phyloP scores from a whole-genome alignment of 2,329 filamentous ascomycete species.

The Colletotrichum echinochloae region DNA sequence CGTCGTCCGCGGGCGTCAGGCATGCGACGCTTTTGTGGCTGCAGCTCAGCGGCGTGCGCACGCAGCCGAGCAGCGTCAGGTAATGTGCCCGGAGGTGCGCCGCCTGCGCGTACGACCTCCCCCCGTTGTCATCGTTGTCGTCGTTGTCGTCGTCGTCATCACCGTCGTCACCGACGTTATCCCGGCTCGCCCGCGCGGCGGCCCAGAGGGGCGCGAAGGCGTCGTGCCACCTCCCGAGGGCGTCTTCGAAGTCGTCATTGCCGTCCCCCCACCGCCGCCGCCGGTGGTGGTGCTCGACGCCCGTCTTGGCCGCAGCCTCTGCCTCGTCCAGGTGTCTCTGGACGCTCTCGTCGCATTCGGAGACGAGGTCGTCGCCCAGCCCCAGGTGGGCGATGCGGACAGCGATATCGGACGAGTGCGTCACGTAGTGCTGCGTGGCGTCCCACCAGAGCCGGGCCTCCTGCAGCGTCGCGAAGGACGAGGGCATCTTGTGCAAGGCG shows the following conservation, averaged over 20 bases:
- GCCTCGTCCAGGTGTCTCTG: slow-evolving; percentile 14
- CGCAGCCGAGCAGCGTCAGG: slow-evolving; percentile 43
- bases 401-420: slow-evolving; percentile 44
- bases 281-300: too few species aligned
- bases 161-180: slow-evolving; percentile 37
- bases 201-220: slow-evolving; percentile 45
- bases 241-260: slow-evolving; percentile 27
- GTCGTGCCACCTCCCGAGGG: slow-evolving; percentile 22
- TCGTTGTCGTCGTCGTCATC: slow-evolving; percentile 38
- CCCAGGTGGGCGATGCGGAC: slow-evolving; percentile 37
- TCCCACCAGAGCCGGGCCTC: slow-evolving; percentile 48
- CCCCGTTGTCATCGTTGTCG: slow-evolving; percentile 38
- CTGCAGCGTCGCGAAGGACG: slow-evolving; percentile 42
- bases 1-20: slow-evolving; percentile 41
- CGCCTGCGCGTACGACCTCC: slow-evolving; percentile 43
- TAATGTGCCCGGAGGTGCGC: slow-evolving; percentile 46
- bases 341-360: slow-evolving; percentile 20
- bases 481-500: slow-evolving; percentile 41
- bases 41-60: slow-evolving; percentile 42
- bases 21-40: slow-evolving; percentile 43
- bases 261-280: too few species aligned
- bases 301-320: slow-evolving; percentile 24
- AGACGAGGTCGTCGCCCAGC: slow-evolving; percentile 16
- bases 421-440: slow-evolving; percentile 46
- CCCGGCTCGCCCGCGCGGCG: slow-evolving; percentile 23